These are phyloP conservation scores for Lachancea cidri DNA, from an alignment of 805 yeast genomes.

Conservation along the genomic window DNA sequence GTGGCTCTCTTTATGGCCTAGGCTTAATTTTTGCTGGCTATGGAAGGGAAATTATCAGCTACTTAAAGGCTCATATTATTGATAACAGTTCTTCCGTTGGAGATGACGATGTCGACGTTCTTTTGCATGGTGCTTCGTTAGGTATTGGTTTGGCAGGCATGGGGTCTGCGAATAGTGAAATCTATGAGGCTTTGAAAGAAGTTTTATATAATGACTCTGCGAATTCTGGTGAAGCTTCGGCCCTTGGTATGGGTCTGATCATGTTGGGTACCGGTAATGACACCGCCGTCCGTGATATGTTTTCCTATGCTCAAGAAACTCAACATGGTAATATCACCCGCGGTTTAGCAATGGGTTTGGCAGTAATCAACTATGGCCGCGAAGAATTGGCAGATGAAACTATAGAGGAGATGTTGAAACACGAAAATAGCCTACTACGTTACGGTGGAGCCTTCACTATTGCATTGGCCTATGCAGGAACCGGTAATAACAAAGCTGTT, in stretches of 20 bases:
- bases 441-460: conserved; percentile 95
- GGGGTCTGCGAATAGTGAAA: conserved; percentile 72
- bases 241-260: conserved; percentile 90
- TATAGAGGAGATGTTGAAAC: conserved; percentile 60
- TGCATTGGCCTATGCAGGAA: conserved; percentile 95
- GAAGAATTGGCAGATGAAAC: conserved; percentile 73
- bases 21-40: conserved; percentile 96
- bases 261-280: conserved; percentile 87
- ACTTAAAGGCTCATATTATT: conserved; percentile 65
- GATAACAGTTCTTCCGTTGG: conserved; percentile 58
- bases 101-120: conserved; percentile 67
- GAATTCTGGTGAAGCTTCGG: conserved; percentile 93
- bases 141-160: conserved; percentile 96
- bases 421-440: conserved; percentile 79
- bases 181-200: conserved; percentile 77
- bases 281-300: conserved; percentile 69
- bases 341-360: conserved; percentile 87
- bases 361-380: conserved; percentile 78
- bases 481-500: conserved; percentile 85
- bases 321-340: conserved; percentile 94
- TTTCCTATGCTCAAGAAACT: conserved; percentile 87
- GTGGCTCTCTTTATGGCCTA: conserved; percentile 90
- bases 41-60: conserved; percentile 80
- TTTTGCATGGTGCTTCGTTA: conserved; percentile 91
- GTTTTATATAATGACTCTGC: conserved; percentile 89